Evolutionary conservation across 2,329 filamentous ascomycete species (phyloP), one percentile per base, ranked within the genome.

Genomic region (Pezicula neosporulosa): DNA sequence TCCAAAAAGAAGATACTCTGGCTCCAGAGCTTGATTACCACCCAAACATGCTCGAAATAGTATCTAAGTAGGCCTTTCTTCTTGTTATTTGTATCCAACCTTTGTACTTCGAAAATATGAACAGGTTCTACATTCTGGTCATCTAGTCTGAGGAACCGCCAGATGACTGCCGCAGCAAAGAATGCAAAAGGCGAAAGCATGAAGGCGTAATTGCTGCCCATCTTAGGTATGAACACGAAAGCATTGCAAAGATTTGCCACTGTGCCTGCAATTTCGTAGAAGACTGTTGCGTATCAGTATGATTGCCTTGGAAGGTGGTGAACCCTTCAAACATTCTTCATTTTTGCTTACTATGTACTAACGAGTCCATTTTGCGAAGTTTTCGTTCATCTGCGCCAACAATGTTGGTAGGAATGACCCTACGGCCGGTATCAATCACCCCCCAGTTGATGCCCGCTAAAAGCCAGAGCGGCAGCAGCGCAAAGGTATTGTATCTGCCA

Each of bases 121-220:
- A 24, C 24, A 24, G 24, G 24, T 24, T 24, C 24, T 6, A 24
- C 24, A 6, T 24, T 6, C 24, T 24, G 24, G 24, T 24, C 24
- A 24, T 24, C 24, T 6, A 70, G 68, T 44, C 66, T 65, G 19
- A 71, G 65, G 60, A 76, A 76, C 62, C 68, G 74, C 74, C 75
- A 78, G 6, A 68, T 54, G 19, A 67, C 55, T 6, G 71, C 68
- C n/a, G 71, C 69, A 30, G 66, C 49, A 6, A 66, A 55, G 58
- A 77, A 78, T 63, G 72, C 74, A 30, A 77, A 68, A 1, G 76
- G 76, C 0, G 75, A 76, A 56, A 78, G 70, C 54, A 78, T 69
- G 63, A 77, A 78, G 39, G 74, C 72, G 51, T 72, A 73, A 65
- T 78, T 79, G 65, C 77, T 77, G 36, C 76, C 76, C 12, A 77